Conservation (phyloP, 805 yeast genomes). For the Candida silvatica region DNA sequence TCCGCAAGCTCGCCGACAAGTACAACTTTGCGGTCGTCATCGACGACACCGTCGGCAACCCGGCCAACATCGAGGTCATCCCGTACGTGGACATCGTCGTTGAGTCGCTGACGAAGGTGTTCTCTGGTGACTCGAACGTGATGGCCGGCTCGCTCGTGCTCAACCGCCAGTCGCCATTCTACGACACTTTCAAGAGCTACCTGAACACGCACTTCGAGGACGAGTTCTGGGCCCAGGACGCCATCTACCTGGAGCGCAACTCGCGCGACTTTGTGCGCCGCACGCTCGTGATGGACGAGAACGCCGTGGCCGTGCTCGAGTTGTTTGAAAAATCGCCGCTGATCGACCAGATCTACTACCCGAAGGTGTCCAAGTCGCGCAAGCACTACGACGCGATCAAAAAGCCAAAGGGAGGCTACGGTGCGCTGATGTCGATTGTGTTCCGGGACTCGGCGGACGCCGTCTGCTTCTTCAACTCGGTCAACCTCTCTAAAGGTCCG, state of each 20-base stretch:
- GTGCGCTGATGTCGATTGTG: conserved; percentile 72
- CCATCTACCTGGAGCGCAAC: conserved; percentile 83
- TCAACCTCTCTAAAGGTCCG: conserved; percentile 76
- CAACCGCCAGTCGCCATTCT: conserved; percentile 55
- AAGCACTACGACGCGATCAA: conserved; percentile 64
- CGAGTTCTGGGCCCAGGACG: conserved; percentile 88
- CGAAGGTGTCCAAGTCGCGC: conserved; percentile 39
- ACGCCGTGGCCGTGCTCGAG: conserved; percentile 45
- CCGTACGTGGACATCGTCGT: conserved; percentile 83
- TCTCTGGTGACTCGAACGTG: conserved; percentile 91
- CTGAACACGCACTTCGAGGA: conserved; percentile 58
- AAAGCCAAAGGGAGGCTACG: conserved; percentile 75
- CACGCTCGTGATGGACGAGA: conserved; percentile 46
- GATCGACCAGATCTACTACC: conserved; percentile 65
- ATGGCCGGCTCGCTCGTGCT: conserved; percentile 88
- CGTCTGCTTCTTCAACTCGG: conserved; percentile 61
- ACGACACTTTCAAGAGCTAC: conserved; percentile 38
- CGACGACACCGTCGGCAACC: conserved; percentile 94
- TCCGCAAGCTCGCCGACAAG: conserved; percentile 57
- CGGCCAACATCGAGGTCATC: conserved; percentile 71
- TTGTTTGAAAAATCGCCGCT: conserved; percentile 41
- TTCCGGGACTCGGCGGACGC: conserved; percentile 62
- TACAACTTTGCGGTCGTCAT: conserved; percentile 74
- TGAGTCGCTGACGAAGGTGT: conserved; percentile 83
- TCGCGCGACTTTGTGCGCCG: conserved; percentile 79